Percentiles rank a stretch among this genome's conserved stretches.
Conservation (phyloP, 108 stramenopile species). For the Epithemia pelagica region DNA sequence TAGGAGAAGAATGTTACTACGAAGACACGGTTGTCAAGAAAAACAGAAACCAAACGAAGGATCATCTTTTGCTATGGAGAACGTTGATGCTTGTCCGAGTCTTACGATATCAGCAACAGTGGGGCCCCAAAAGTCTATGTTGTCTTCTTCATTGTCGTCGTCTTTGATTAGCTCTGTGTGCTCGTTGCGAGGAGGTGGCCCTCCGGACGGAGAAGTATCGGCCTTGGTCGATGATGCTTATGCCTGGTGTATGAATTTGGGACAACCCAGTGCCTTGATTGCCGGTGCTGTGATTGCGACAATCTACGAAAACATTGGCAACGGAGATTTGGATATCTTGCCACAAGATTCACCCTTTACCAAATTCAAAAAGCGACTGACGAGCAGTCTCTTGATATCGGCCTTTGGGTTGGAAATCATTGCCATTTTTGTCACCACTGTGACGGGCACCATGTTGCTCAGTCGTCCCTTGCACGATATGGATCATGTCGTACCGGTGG, state of each 20-base stretch:
- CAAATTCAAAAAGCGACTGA: slow-evolving; percentile 12
- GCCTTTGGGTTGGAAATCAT: slow-evolving; percentile 25
- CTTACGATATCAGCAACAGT: no score
- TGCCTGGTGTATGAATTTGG: slow-evolving; percentile 24
- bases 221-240: slow-evolving; percentile 8
- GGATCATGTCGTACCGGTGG: not conserved
- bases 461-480: not conserved
- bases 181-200: slow-evolving; percentile 1
- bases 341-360: slow-evolving; percentile 5
- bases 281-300: slow-evolving; percentile 36
- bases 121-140: no score
- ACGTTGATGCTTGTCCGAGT: no score
- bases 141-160: not conserved
- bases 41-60: no score
- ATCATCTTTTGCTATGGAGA: no score
- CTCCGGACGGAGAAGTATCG: not conserved
- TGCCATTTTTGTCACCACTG: slow-evolving; percentile 26
- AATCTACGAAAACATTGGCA: slow-evolving; percentile 10
- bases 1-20: no score
- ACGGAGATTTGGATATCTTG: slow-evolving; percentile 8
- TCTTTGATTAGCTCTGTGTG: no score
- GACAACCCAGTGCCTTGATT: slow-evolving; percentile 31
- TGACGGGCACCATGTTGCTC: slow-evolving; percentile 6
- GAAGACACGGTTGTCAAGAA: no score
- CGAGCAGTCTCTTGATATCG: slow-evolving; percentile 13